Base-by-base conservation (phyloP, 225 moss, liverwort and hornwort species). In the Pleurozium schreberi region DNA sequence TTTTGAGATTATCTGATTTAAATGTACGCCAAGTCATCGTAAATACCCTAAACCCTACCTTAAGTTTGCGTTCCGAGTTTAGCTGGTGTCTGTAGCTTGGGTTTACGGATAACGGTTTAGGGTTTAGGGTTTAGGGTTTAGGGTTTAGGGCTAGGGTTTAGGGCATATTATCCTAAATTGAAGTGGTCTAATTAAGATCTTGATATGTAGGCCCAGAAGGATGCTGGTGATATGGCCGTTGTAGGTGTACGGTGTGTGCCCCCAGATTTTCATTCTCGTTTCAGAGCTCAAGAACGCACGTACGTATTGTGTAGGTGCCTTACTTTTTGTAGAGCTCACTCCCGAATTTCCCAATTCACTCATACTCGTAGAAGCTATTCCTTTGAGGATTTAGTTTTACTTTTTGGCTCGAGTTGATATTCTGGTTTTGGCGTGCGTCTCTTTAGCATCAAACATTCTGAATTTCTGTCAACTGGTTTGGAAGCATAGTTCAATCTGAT, bases 201-300 rank as follows among this genome's bases (percentile, higher is more conserved):
- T 89, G 86, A 47, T 79, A 61, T 55, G 74, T 69, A 96, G 87
- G 76, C 90, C 89, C 98, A 98, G 91, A 97, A 93, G 90, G 95
- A 98, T 93, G 97, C 95, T 89, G 95, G 94, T 86, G 98, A 98
- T 88, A 91, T 98, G 93, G 94, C 94, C 85, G 96, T 90, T 71
- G 80, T 96, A 80, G 92, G 93, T 91, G 98, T 98, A 40, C 95
- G 89, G 66, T 87, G 90, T 89, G 95, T 98, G 75, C 88, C 93
- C 55, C 88, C 91, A 75, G 95, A 93, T 68, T 98, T 97, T 77
- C 97, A 98, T 91, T 95, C 95, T 88, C 95, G 98, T 90, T 97
- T 92, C 88, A 90, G 93, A 90, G 98, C 98, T 93, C 96, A 93
- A 92, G 98, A 97, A 93, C 98, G 98, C 93, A 98, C 98, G 98